A percentile compares a stretch with the other conserved stretches of the same genome.
These are phyloP conservation scores for Naganishia sp. DNA, from an alignment of 1,284 basidiomycete genomes.

Conservation along the genomic window DNA sequence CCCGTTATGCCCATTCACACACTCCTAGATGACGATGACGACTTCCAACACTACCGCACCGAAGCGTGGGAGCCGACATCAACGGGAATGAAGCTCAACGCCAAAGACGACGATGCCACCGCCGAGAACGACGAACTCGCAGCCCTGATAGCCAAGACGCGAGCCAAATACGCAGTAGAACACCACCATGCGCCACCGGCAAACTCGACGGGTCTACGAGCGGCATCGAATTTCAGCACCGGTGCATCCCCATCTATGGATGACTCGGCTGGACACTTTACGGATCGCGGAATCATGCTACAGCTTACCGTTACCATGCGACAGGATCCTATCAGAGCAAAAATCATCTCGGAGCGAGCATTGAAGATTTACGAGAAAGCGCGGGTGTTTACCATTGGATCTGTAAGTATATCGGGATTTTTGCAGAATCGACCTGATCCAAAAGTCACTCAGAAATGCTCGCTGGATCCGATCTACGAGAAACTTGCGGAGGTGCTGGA, in stretches of 20 bases:
- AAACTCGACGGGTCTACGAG: not conserved
- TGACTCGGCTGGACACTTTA: not conserved
- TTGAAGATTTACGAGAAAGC: slow-evolving; percentile 22
- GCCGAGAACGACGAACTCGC: slow-evolving; percentile 7
- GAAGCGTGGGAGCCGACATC: slow-evolving; percentile 13
- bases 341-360: slow-evolving; percentile 16
- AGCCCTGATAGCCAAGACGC: slow-evolving; percentile 13
- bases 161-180: slow-evolving; percentile 13
- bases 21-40: slow-evolving; percentile 17
- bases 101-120: not conserved
- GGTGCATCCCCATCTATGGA: not conserved
- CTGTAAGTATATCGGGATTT: slow-evolving; percentile 1
- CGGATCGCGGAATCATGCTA: slow-evolving; percentile 17
- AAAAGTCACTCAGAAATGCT: slow-evolving; percentile 10
- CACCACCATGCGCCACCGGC: not conserved
- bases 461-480: slow-evolving; percentile 29
- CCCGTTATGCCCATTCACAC: not conserved
- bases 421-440: not conserved
- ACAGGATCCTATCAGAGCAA: slow-evolving; percentile 23
- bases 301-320: slow-evolving; percentile 22
- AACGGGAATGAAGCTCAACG: slow-evolving; percentile 7
- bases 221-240: not conserved
- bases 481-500: slow-evolving; percentile 25
- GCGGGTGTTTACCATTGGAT: slow-evolving; percentile 27
- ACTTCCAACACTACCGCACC: no score